Conservation (phyloP, 139 green algal genomes). For the Chlorella sp. region DNA sequence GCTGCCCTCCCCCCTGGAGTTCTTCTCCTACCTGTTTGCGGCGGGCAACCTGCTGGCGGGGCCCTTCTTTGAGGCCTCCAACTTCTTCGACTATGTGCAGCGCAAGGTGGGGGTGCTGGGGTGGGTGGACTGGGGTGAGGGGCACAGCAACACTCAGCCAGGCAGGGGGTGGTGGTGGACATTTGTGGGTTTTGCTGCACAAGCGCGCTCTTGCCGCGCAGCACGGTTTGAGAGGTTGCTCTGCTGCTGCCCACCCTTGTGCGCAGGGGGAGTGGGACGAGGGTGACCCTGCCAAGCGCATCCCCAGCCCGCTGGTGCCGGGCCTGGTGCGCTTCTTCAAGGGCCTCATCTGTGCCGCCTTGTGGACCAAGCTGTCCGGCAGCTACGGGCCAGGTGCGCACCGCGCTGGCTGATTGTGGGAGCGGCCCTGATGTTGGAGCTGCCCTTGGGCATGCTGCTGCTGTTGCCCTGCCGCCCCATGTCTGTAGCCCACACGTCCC, state of each 20-base stretch:
- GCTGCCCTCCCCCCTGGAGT: slow-evolving; percentile 75
- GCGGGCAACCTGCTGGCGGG: slow-evolving; percentile 87
- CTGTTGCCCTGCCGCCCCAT: too few species aligned
- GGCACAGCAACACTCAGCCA: too few species aligned
- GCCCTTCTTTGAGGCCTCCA: slow-evolving; percentile 80
- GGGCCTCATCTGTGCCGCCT: slow-evolving; percentile 51
- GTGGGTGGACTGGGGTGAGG: too few species aligned
- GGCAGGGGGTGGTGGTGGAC: too few species aligned
- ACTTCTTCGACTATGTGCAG: slow-evolving; percentile 83
- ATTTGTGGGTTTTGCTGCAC: too few species aligned
- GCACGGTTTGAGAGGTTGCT: too few species aligned
- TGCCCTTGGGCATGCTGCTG: too few species aligned
- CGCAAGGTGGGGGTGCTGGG: slow-evolving; percentile 38
- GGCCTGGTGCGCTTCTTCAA: slow-evolving; percentile 58
- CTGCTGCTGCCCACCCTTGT: too few species aligned
- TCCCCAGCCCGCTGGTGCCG: slow-evolving; percentile 41
- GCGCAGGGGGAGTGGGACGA: slow-evolving; percentile 40
- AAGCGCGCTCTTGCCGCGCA: too few species aligned
- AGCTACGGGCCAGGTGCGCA: not conserved
- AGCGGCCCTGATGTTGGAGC: too few species aligned
- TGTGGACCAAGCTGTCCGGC: slow-evolving; percentile 48
- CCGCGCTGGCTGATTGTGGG: too few species aligned
- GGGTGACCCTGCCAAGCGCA: not conserved
- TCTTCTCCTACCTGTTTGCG: slow-evolving; percentile 77
- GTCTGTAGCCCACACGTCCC: too few species aligned